Conservation (phyloP, 169 alveolate genomes). For the Cyclospora cayetanensis region DNA sequence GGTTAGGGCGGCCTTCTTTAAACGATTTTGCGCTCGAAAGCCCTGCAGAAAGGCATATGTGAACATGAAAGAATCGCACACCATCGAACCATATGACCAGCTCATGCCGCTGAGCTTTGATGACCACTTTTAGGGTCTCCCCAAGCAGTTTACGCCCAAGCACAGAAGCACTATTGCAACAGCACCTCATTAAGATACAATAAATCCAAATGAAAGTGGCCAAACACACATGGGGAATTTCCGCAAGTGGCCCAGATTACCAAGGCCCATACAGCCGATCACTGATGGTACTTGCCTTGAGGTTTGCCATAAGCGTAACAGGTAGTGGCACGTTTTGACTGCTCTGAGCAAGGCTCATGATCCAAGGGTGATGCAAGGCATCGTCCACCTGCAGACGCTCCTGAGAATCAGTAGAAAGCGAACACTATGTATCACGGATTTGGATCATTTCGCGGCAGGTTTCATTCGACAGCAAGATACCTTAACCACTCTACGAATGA, state of each 20-base stretch:
- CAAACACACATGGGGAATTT: not conserved
- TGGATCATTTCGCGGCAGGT: no score
- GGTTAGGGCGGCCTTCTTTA: slow-evolving; percentile 85
- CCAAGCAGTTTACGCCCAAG: no score
- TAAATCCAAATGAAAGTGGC: not conserved
- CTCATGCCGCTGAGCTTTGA: no score
- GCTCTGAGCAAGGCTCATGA: slow-evolving; percentile 70
- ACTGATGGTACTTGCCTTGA: slow-evolving; percentile 40
- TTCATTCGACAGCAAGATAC: no score
- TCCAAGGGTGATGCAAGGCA: slow-evolving; percentile 82
- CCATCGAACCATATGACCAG: no score
- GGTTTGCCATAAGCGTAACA: slow-evolving; percentile 68
- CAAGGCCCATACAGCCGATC: no score
- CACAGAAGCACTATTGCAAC: no score
- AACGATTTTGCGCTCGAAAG: slow-evolving; percentile 80
- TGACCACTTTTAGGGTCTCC: no score
- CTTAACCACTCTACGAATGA: no score
- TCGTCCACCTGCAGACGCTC: slow-evolving; percentile 74
- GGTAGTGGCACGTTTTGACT: slow-evolving; percentile 69
- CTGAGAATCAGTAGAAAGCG: slow-evolving; percentile 2
- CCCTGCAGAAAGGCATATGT: slow-evolving; percentile 57
- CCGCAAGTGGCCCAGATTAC: no score
- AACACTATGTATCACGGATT: no score
- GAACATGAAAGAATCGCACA: not conserved
- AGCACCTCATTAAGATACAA: no score